A percentile compares a stretch with the other conserved stretches of the same genome.
phyloP scores from a whole-genome alignment of 306 rosid species.

The Malus orientalis region DNA sequence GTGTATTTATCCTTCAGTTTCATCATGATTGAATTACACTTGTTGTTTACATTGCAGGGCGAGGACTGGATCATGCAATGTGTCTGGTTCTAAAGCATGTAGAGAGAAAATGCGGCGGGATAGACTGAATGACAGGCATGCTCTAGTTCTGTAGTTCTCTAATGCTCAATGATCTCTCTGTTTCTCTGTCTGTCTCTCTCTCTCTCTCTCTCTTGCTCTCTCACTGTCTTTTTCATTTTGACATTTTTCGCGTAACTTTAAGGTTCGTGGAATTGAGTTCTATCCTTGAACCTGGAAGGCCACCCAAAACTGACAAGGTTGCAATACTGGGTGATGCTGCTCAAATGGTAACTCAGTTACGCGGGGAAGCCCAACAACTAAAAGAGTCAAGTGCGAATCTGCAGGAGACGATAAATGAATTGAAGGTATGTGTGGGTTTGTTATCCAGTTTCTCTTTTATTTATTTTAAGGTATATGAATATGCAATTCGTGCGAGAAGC shows the following conservation, averaged over 20 bases:
- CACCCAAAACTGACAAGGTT: slow-evolving; percentile 77
- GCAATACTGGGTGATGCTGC: slow-evolving; percentile 66
- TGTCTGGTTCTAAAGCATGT: slow-evolving; percentile 67
- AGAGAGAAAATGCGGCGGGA: slow-evolving; percentile 91
- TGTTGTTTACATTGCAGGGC: slow-evolving; percentile 29
- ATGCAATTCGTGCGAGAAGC: background rate
- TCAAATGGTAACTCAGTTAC: slow-evolving; percentile 52
- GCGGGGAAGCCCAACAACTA: slow-evolving; percentile 54
- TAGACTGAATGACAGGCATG: slow-evolving; percentile 79
- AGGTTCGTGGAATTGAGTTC: slow-evolving; percentile 89
- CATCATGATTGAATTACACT: background rate
- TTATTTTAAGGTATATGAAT: background rate
- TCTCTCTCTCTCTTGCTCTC: background rate
- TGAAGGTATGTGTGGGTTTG: slow-evolving; percentile 48
- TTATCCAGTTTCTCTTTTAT: background rate
- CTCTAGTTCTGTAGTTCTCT: slow-evolving; percentile 9
- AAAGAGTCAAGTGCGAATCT: slow-evolving; percentile 50
- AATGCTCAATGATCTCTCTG: background rate
- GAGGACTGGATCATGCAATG: slow-evolving; percentile 48
- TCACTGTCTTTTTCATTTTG: slow-evolving; percentile 30
- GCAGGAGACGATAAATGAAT: slow-evolving; percentile 58
- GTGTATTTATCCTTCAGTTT: too few species aligned
- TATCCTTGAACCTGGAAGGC: slow-evolving; percentile 64
- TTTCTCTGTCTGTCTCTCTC: slow-evolving; percentile 1
- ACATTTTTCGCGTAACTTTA: slow-evolving; percentile 14